Evolutionary conservation across 2,329 filamentous ascomycete species (phyloP), one percentile per base, ranked within the genome.

Genomic region (Sphaerulina populicola): DNA sequence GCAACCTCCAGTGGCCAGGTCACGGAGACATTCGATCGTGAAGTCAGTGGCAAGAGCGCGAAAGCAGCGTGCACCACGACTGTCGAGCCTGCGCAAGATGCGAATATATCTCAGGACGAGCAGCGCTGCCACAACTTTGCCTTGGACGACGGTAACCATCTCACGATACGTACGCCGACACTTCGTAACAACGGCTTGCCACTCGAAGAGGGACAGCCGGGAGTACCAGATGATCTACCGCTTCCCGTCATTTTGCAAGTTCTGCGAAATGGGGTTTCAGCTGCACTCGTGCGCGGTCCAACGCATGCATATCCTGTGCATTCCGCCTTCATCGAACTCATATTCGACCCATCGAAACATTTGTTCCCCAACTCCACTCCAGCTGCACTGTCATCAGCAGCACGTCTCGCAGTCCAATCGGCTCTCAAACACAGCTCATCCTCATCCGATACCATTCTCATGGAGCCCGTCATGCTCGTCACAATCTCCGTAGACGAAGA

Each of bases 391-490:
- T 89, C 79, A 63, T 88, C 75, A 70, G 88, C 76, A 54, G 82
- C 76, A 60, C 82, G 70, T 65, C 79, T 69, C 64, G 86, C 86
- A 2, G 84, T 90, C 0, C 80, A 84, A 53, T 74, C 77, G 7
- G 83, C 84, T 0, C 76, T 97, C 1, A 78, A 79, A 45, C 75
- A 80, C 14, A 80, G 82, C 0, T 71, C 76, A 8, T 68, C 71
- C 27, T 65, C 72, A 2, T 56, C 56, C 31, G 71, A 74, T 2
- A 78, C 88, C 1, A 77, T 78, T 1, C 74, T 98, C 36, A 85
- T 97, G 71, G 93, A 98, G 65, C 93, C 93, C 1, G 86, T 98
- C 49, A 96, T 97, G 88, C 82, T 83, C 54, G 88, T 87, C 4
- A 82, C 84, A 47, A 94, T 98, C 64, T 83, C 81, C 58, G 88